Evolutionary conservation across 2,329 filamentous ascomycete species (phyloP).

Genomic region (Penicillium sp.): DNA sequence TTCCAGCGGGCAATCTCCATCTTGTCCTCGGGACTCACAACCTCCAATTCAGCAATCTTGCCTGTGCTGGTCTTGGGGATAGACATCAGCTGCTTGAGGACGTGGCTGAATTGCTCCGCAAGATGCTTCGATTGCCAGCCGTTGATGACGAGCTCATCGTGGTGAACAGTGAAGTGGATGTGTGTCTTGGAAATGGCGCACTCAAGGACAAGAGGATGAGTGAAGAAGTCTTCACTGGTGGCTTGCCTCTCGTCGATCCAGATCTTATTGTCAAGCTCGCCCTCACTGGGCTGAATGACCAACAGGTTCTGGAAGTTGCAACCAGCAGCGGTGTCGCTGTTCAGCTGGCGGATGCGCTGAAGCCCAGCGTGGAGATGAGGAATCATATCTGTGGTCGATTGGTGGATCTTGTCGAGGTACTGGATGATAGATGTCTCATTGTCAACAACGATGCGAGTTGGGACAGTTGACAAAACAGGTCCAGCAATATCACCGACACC

Average conservation of each 20-base stretch:
- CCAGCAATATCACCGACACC: slow-evolving; percentile 49
- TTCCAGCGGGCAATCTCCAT: slow-evolving; percentile 33
- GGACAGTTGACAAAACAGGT: slow-evolving; percentile 33
- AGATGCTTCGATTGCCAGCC: slow-evolving; percentile 51
- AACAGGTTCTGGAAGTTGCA: slow-evolving; percentile 47
- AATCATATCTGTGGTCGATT: slow-evolving; percentile 54
- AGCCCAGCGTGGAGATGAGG: slow-evolving; percentile 61
- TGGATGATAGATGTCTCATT: slow-evolving; percentile 37
- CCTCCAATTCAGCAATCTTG: slow-evolving; percentile 28
- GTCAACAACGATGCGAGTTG: slow-evolving; percentile 40
- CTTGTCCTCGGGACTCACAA: slow-evolving; percentile 33
- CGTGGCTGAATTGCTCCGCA: slow-evolving; percentile 47
- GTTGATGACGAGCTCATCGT: slow-evolving; percentile 57
- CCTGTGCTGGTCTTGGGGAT: slow-evolving; percentile 17
- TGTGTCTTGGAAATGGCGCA: slow-evolving; percentile 53
- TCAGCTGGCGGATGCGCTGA: slow-evolving; percentile 51
- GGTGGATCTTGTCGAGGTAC: slow-evolving; percentile 55
- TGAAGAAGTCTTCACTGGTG: slow-evolving; percentile 53
- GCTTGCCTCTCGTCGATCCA: slow-evolving; percentile 44
- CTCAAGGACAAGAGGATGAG: slow-evolving; percentile 61
- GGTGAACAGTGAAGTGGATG: slow-evolving; percentile 59
- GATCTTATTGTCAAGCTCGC: slow-evolving; percentile 20
- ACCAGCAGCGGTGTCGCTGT: slow-evolving; percentile 42
- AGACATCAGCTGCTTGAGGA: slow-evolving; percentile 33
- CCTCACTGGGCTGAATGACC: slow-evolving; percentile 38